Conservation (phyloP, 2,329 filamentous ascomycete species). For the Dactylellina sp. region DNA sequence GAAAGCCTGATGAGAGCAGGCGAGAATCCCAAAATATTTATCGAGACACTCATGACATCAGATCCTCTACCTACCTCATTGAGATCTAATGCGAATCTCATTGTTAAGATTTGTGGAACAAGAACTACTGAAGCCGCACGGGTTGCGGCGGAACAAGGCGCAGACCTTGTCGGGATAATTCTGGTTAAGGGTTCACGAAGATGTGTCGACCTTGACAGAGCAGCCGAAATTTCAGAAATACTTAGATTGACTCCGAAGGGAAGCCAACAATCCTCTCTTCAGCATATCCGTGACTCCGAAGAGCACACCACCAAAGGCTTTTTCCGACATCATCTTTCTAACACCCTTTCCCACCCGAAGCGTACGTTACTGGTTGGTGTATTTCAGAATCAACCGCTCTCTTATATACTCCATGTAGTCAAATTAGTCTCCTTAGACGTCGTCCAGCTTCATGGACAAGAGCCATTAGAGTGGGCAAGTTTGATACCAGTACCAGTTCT, state of each 20-base stretch:
- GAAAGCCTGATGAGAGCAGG: constrained; percentile 92
- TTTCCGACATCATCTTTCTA: constrained; percentile 59
- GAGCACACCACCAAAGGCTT: constrained; percentile 39
- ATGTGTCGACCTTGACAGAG: constrained; percentile 81
- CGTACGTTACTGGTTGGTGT: constrained; percentile 88
- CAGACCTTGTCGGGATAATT: constrained; percentile 93
- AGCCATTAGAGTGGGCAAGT: constrained; percentile 90
- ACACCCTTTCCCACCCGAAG: constrained; percentile 71
- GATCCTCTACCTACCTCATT: constrained; percentile 60
- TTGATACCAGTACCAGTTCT: constrained; percentile 94
- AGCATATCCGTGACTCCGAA: constrained; percentile 57
- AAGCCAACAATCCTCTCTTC: constrained; percentile 61
- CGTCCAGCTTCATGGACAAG: constrained; percentile 91
- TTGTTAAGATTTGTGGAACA: constrained; percentile 97
- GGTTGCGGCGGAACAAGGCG: constrained; percentile 84
- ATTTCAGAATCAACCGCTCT: constrained; percentile 89
- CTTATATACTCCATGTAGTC: constrained; percentile 83
- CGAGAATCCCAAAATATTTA: constrained; percentile 82
- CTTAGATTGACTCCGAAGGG: constrained; percentile 72
- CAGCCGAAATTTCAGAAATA: constrained; percentile 80
- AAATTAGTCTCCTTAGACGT: constrained; percentile 81
- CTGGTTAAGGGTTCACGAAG: constrained; percentile 84
- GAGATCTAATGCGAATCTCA: constrained; percentile 64
- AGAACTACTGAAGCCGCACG: constrained; percentile 82
- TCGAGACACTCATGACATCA: constrained; percentile 80